Evolutionary conservation across 129 eudicot genomes (phyloP), one percentile per base, ranked within the genome.

Genomic region (Pulicaria dysenterica): DNA sequence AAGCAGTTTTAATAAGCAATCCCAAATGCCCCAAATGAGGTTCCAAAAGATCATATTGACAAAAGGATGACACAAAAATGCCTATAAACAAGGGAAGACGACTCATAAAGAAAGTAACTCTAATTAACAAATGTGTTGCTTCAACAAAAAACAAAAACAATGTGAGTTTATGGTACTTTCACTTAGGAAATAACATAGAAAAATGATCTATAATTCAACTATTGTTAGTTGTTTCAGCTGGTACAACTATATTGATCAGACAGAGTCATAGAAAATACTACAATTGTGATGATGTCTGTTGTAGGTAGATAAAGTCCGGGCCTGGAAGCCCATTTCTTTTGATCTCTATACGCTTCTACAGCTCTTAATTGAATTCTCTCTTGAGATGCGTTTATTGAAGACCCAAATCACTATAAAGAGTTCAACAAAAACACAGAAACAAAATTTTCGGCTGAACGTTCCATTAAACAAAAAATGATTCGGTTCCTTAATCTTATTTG

Each of bases 341-440:
- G 85, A 34, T 80, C 83, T 61, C 98, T 82, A 81, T 93, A 93
- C 41, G 88, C 88, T 64, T 89, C 96, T n/a, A 89, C 85, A 44
- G 96, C 87, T 79, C 84, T 85, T 58, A 93, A 66, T 5, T 96
- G 90, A 45, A 89, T 91, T 80, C 98, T 89, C 80, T 93, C 98
- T 47, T 81, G 78, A n/a, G 92, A 93, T 16, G 98, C 96, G 57
- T 85, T 87, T 39, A 74, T 67, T 19, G 75, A 31, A 54, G 82
- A 77, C 86, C 79, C 90, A 56, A 70, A 76, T 72, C 74, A 82
- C 97, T 91, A 73, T 53, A 77, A 56, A 68, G 0, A 51, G 75
- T 15, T 4, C 14, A 63, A 49, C 41, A 69, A 17, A 5, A 54
- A 24, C 1, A 57, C 8, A 14, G 8, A 16, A 16, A 74, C 34